phyloP scores from a whole-genome alignment of 768 basidiomycete genomes.

The Kwoniella botswanensis region DNA sequence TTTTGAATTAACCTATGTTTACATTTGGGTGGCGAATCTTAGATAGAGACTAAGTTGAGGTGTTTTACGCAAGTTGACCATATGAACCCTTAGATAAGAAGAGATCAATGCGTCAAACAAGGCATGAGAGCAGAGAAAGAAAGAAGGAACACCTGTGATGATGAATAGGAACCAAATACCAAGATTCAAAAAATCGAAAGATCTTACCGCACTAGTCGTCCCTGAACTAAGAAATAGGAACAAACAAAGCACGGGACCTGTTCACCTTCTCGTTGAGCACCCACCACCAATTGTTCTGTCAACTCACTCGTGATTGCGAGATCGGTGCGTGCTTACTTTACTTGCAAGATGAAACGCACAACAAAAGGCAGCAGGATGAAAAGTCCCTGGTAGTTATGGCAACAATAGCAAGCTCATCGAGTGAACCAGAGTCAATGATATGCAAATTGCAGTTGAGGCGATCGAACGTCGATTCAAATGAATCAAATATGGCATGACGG shows the following conservation, averaged over 20 bases:
- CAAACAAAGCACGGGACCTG: neutral
- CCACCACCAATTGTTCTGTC: neutral
- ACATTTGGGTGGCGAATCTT: neutral
- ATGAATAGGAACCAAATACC: neutral
- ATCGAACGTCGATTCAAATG: no score
- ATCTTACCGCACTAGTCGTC: neutral
- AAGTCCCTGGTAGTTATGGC: neutral
- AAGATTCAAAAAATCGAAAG: neutral
- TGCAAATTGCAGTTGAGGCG: no score
- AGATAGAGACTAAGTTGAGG: neutral
- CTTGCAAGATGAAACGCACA: slow-evolving; percentile 6
- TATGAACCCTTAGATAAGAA: slow-evolving; percentile 1
- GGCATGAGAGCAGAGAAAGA: neutral
- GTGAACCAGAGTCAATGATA: neutral
- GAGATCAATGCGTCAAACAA: neutral
- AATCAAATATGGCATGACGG: no score
- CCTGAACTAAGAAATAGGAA: neutral
- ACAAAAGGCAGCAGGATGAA: neutral
- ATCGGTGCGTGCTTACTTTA: neutral
- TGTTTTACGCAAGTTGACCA: neutral
- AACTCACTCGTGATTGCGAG: neutral
- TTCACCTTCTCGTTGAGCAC: neutral
- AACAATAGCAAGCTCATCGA: neutral
- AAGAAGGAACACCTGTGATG: neutral
- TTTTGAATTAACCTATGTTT: neutral